These are phyloP conservation scores for Candida pseudoviswanathii DNA, from an alignment of 1,139 yeast species.

Conservation along the genomic window DNA sequence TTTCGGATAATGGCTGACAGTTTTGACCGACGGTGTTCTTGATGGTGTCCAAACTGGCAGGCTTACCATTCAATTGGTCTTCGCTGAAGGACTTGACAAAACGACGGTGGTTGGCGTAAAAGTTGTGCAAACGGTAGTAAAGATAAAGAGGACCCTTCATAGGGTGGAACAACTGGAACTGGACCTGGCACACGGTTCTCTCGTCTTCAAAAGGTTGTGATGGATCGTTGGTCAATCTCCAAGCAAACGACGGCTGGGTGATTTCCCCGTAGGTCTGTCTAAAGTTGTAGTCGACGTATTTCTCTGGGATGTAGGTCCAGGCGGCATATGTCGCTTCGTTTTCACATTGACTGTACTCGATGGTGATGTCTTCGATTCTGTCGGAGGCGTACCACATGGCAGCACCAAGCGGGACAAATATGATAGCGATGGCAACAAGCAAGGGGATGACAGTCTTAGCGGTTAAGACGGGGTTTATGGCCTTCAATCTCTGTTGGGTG, in stretches of 20 bases:
- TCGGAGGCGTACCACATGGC: constrained; percentile 84
- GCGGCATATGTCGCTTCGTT: constrained; percentile 52
- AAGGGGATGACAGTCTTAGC: constrained; percentile 88
- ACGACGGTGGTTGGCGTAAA: constrained; percentile 92
- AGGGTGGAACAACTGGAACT: constrained; percentile 75
- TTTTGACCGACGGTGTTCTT: constrained; percentile 77
- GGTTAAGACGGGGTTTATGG: constrained; percentile 75
- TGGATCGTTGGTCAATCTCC: constrained; percentile 62
- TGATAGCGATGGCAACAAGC: constrained; percentile 70
- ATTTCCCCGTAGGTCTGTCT: constrained; percentile 23
- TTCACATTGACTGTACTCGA: constrained; percentile 82
- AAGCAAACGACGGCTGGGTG: constrained; percentile 25
- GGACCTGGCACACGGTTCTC: constrained; percentile 68
- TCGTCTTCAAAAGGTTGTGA: constrained; percentile 57
- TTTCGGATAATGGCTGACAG: constrained; percentile 79
- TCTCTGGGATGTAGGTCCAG: constrained; percentile 63
- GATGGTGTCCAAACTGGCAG: constrained; percentile 55
- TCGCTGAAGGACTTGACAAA: constrained; percentile 90
- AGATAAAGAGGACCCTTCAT: constrained; percentile 77
- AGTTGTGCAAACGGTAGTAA: constrained; percentile 79
- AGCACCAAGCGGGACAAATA: constrained; percentile 91
- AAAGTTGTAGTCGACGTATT: constrained; percentile 58
- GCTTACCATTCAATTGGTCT: constrained; percentile 81
- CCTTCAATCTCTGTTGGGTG: constrained; percentile 56
- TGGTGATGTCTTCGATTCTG: constrained; percentile 72